phyloP scores from a whole-genome alignment of 2,329 filamentous ascomycete species.

The Ploettnerulaceae sp. region DNA sequence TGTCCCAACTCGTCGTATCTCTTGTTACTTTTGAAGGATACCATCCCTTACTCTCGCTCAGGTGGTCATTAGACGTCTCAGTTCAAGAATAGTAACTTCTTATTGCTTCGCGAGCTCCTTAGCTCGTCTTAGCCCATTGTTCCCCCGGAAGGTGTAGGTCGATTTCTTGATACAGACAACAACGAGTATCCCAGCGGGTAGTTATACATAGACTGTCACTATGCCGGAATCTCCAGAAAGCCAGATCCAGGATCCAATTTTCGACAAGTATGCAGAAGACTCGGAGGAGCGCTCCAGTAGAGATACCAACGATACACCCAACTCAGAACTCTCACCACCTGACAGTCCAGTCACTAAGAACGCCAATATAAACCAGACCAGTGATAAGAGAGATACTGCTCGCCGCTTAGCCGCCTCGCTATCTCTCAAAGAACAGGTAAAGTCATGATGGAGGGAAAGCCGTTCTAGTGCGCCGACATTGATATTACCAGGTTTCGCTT shows the following conservation, averaged over 20 bases:
- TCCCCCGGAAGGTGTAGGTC: neutral
- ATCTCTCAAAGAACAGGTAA: conserved; percentile 33
- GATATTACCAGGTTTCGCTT: conserved; percentile 48
- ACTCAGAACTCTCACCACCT: conserved; percentile 29
- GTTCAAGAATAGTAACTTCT: neutral
- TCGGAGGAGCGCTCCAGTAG: conserved; percentile 24
- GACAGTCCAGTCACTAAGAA: conserved; percentile 24
- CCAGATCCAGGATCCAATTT: conserved; percentile 26
- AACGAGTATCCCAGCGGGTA: neutral
- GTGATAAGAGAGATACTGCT: conserved; percentile 23
- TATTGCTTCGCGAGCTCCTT: neutral
- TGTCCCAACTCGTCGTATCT: conserved; percentile 8
- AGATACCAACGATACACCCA: conserved; percentile 26
- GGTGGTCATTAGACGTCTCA: conserved; percentile 7
- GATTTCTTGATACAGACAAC: conserved; percentile 6
- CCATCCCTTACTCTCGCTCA: conserved; percentile 11
- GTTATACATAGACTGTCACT: neutral
- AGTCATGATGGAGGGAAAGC: neutral
- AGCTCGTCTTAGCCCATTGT: too few relatives aligned
- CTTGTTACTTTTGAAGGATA: conserved; percentile 4
- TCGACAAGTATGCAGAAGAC: conserved; percentile 26
- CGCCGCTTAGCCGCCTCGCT: conserved; percentile 28
- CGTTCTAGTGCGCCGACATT: conserved; percentile 12
- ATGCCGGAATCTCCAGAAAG: conserved; percentile 22
- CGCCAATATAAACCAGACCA: conserved; percentile 11